These are phyloP conservation scores for Dioscorea alata DNA, from an alignment of 106 monocot genomes.

Conservation along the genomic window DNA sequence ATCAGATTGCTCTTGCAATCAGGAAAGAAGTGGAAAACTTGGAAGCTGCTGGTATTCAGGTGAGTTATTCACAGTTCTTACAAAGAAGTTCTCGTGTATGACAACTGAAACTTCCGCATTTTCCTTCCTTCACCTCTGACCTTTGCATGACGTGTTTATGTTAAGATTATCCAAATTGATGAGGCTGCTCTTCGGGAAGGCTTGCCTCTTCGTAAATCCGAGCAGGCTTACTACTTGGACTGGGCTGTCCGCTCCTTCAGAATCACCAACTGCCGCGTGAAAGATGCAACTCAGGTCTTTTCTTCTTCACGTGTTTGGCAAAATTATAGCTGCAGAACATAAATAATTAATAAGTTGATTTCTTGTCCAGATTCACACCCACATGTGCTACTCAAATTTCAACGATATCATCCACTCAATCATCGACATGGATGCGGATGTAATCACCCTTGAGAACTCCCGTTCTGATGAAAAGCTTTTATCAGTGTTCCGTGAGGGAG, in stretches of 20 bases:
- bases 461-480: slow-evolving; percentile 79
- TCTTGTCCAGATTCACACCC: slow-evolving; percentile 54
- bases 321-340: not conserved
- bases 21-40: slow-evolving; percentile 72
- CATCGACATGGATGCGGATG: slow-evolving; percentile 81
- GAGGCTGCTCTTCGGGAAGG: slow-evolving; percentile 75
- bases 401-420: slow-evolving; percentile 84
- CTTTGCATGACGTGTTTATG: not conserved
- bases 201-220: slow-evolving; percentile 66
- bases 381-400: slow-evolving; percentile 90
- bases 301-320: not conserved
- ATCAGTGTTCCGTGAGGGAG: slow-evolving; percentile 56
- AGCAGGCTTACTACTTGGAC: slow-evolving; percentile 66
- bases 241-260: slow-evolving; percentile 84
- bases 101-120: too few relatives aligned
- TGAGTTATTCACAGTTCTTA: not conserved
- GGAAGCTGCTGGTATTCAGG: slow-evolving; percentile 65
- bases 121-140: not conserved
- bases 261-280: slow-evolving; percentile 63
- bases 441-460: slow-evolving; percentile 85
- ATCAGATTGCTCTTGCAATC: slow-evolving; percentile 80
- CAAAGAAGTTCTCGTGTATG: not conserved
- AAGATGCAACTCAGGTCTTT: slow-evolving; percentile 61
- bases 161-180: slow-evolving; percentile 72
- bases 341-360: not conserved